phyloP scores from a whole-genome alignment of 768 basidiomycete species.

The Podaxis pistillaris region DNA sequence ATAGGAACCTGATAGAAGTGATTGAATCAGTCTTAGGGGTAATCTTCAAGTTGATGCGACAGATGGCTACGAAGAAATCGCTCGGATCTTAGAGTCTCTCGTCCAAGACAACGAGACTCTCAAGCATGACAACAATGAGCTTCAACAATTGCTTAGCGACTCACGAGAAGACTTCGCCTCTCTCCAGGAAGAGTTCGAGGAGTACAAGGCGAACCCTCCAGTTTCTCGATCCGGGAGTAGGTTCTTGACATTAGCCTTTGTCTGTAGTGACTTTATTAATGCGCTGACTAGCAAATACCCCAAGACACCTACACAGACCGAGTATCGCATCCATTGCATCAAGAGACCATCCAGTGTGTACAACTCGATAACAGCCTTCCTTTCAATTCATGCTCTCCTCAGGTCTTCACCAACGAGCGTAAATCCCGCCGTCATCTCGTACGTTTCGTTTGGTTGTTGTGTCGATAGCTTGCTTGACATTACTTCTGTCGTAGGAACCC shows the following conservation, averaged over 20 bases:
- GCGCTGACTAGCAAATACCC: conserved; percentile 32
- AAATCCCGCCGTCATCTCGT: conserved; percentile 12
- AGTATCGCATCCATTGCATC: conserved; percentile 43
- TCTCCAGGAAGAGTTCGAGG: conserved; percentile 74
- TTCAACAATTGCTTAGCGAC: conserved; percentile 71
- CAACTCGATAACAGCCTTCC: not conserved
- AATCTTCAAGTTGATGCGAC: conserved; percentile 32
- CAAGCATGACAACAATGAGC: conserved; percentile 78
- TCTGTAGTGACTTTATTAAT: conserved; percentile 5
- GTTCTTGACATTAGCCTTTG: conserved; percentile 6
- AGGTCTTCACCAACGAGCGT: conserved; percentile 10
- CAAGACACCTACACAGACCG: conserved; percentile 39
- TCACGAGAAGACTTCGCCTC: conserved; percentile 73
- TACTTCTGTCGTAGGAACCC: conserved; percentile 30
- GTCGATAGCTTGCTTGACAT: not conserved
- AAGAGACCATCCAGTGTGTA: conserved; percentile 33
- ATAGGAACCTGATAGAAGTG: not conserved
- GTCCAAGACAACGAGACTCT: conserved; percentile 83
- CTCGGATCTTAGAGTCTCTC: conserved; percentile 74
- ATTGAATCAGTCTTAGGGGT: conserved; percentile 32
- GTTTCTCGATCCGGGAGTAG: conserved; percentile 42
- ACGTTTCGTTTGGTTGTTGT: not conserved
- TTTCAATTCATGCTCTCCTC: not conserved
- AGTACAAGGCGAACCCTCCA: conserved; percentile 54
- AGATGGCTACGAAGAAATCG: conserved; percentile 58